Percentiles rank a stretch among this genome's conserved stretches.
Evolutionary conservation across 805 yeast genomes (phyloP).

Genomic region (Starmerella ratchasimensis): DNA sequence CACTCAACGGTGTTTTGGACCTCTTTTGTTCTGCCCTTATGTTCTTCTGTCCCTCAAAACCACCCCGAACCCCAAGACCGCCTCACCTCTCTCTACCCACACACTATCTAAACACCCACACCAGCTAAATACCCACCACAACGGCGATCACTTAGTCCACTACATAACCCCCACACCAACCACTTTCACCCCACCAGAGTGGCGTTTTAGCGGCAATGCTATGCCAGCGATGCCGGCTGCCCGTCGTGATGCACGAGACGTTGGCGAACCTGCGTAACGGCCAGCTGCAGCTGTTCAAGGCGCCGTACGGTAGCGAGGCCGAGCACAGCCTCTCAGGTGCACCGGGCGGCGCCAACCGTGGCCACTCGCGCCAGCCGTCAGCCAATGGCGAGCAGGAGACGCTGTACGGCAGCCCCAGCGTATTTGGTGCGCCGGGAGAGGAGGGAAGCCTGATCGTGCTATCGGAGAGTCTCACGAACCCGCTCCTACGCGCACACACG

Average conservation of each 20-base stretch:
- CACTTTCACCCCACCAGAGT: too few species aligned
- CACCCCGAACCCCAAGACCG: too few species aligned
- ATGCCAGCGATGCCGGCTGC: slow-evolving; percentile 53
- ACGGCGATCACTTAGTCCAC: too few species aligned
- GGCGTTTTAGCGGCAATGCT: slow-evolving; percentile 19
- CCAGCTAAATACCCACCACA: too few species aligned
- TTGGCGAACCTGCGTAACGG: slow-evolving; percentile 39
- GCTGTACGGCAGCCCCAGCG: slow-evolving; percentile 19
- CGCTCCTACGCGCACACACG: slow-evolving; percentile 10
- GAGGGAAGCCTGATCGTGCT: slow-evolving; percentile 21
- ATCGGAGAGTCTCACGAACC: slow-evolving; percentile 21
- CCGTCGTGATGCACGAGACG: slow-evolving; percentile 43
- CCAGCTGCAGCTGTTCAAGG: slow-evolving; percentile 40
- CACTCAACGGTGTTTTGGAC: too few species aligned
- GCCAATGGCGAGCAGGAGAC: too few species aligned
- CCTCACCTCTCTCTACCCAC: too few species aligned
- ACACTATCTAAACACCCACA: too few species aligned
- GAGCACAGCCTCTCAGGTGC: not conserved
- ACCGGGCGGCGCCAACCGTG: not conserved
- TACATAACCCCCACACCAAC: too few species aligned
- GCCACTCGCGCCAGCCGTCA: not conserved
- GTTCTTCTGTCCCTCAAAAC: too few species aligned
- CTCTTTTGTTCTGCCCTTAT: too few species aligned
- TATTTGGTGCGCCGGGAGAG: slow-evolving; percentile 21
- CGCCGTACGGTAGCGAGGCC: slow-evolving; percentile 20